Evolutionary conservation across 257 asterid genomes (phyloP).

Genomic region (Cynanchum wilfordii): DNA sequence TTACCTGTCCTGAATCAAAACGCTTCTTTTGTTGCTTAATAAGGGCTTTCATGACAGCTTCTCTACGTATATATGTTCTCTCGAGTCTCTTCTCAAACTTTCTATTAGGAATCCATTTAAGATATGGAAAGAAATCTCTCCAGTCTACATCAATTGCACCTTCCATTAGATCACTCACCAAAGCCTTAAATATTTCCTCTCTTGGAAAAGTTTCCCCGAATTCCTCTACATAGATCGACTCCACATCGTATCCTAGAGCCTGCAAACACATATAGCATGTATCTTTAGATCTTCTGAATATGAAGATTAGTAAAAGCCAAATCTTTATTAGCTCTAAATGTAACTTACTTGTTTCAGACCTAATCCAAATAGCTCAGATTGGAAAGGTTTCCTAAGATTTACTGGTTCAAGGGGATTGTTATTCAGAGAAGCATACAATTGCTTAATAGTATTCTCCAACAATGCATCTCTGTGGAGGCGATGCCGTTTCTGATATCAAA

Average conservation of each 20-base stretch:
- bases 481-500: slow-evolving; percentile 54
- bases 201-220: slow-evolving; percentile 48
- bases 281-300: background rate
- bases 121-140: slow-evolving; percentile 87
- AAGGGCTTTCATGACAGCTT: slow-evolving; percentile 66
- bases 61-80: slow-evolving; percentile 37
- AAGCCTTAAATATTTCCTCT: slow-evolving; percentile 45
- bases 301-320: background rate
- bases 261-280: slow-evolving; percentile 12
- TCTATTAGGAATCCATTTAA: slow-evolving; percentile 80
- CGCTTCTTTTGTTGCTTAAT: slow-evolving; percentile 49
- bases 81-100: slow-evolving; percentile 46
- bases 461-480: slow-evolving; percentile 55
- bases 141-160: slow-evolving; percentile 95
- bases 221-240: slow-evolving; percentile 56
- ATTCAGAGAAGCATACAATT: slow-evolving; percentile 34
- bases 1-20: slow-evolving; percentile 55
- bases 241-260: slow-evolving; percentile 66
- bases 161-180: slow-evolving; percentile 68
- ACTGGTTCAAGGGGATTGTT: slow-evolving; percentile 48
- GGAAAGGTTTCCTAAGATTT: slow-evolving; percentile 59
- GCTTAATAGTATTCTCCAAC: slow-evolving; percentile 36
- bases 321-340: background rate
- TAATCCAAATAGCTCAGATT: slow-evolving; percentile 69
- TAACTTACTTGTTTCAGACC: slow-evolving; percentile 61